Base-by-base conservation (phyloP, 2,329 filamentous ascomycete species). In the Calonectria pseudoturangicola region DNA sequence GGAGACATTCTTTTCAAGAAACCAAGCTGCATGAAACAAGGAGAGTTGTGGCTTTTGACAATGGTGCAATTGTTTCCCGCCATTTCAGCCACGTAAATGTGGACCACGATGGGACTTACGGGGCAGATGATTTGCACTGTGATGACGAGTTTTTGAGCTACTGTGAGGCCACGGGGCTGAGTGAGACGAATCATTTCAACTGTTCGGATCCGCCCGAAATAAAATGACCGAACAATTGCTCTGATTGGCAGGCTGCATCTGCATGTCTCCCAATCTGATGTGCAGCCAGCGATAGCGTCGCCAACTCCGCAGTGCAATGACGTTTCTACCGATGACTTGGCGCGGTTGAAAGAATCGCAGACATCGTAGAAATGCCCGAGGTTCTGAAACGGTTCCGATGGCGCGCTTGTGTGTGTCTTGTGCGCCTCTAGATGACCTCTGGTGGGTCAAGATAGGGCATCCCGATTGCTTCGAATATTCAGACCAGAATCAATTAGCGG, bases 141-240 rank as follows among this genome's bases (percentile, higher is more conserved):
- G 21, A 41, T 60, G 7, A 15, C 13, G 21, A 28, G n/a, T 18
- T 27, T 28, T 27, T 41, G 33, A 41, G 54, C 33, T 27, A 60
- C 21, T 60, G 54, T 60, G 12, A 36, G n/a, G 54, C 39, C 33
- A 60, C 39, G 54, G 54, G 39, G 54, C 54, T 60, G 27, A 60
- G 54, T 60, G 54, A 60, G 54, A 60, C n/a, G 27, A 28, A 25
- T 25, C n/a, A 60, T 9, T 60, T 41, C 54, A 41, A 36, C 36
- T 15, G 6, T 41, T 28, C 21, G 33, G 33, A n/a, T 12, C 21
- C 7, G 36, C 10, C 33, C 36, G 21, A 41, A n/a, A 27, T 33
- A 25, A 33, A 13, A n/a, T 60, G 36, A n/a, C 36, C n/a, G 21
- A 21, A 41, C 25, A 18, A 41, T 7, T 56, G 18, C 27, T 9